Evolutionary conservation across 352 stramenopile species (phyloP).

Genomic region (Stephanocyclus meneghinianus): DNA sequence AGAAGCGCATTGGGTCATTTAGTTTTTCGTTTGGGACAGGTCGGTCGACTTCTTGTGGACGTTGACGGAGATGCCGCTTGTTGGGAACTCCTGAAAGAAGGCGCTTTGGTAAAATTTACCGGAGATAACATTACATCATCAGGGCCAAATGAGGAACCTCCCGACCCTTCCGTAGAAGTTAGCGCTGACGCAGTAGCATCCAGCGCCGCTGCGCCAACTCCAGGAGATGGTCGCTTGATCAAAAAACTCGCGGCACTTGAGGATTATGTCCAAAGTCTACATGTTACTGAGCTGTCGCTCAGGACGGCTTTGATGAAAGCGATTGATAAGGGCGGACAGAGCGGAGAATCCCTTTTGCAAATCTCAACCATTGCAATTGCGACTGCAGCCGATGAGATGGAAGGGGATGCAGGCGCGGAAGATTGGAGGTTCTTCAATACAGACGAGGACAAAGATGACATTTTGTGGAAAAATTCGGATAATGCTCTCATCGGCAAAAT

Average conservation of each 20-base stretch:
- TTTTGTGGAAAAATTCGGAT: constrained; percentile 48
- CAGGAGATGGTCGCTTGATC: constrained; percentile 22
- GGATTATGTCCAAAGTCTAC: constrained; percentile 68
- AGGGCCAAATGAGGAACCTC: too few relatives aligned
- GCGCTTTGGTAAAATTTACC: constrained; percentile 44
- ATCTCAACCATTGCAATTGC: constrained; percentile 61
- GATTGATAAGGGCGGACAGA: constrained; percentile 35
- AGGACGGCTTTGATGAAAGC: constrained; percentile 46
- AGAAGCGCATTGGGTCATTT: constrained; percentile 42
- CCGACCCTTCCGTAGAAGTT: not conserved
- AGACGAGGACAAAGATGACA: constrained; percentile 18
- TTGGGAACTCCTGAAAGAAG: constrained; percentile 37
- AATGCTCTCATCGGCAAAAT: constrained; percentile 57
- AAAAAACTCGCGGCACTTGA: constrained; percentile 44
- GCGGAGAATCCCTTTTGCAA: constrained; percentile 41
- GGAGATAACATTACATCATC: not conserved
- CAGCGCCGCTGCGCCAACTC: not conserved
- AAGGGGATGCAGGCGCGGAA: constrained; percentile 50
- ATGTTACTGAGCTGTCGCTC: constrained; percentile 64
- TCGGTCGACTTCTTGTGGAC: constrained; percentile 37
- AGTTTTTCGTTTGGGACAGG: constrained; percentile 31
- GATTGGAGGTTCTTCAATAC: constrained; percentile 43
- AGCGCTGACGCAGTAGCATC: not conserved
- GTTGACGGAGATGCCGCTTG: constrained; percentile 33
- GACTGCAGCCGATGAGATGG: constrained; percentile 68